These are phyloP conservation scores for Phialocephala sp. DNA, from an alignment of 2,329 filamentous ascomycete species.

Conservation along the genomic window DNA sequence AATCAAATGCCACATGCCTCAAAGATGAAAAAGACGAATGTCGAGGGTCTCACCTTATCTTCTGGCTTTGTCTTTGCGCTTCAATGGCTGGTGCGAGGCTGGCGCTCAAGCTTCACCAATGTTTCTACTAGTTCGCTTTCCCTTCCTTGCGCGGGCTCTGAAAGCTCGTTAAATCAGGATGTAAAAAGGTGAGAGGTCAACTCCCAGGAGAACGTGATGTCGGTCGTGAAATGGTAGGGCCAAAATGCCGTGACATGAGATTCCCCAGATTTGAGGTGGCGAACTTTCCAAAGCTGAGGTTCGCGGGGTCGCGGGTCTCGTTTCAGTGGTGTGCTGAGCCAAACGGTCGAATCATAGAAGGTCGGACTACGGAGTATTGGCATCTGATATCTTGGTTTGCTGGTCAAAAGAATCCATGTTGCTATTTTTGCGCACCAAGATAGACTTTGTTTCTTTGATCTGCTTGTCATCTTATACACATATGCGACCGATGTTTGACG, in stretches of 20 bases:
- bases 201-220: neutral
- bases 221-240: neutral
- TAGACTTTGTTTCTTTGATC: neutral
- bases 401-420: neutral
- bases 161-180: neutral
- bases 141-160: neutral
- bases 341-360: conserved; percentile 3
- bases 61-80: neutral
- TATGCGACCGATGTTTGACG: neutral
- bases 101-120: neutral
- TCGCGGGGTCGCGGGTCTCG: conserved; percentile 6
- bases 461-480: neutral
- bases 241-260: neutral
- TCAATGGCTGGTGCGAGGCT: neutral
- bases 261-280: conserved; percentile 1
- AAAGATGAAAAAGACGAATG: neutral
- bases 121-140: neutral
- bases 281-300: neutral
- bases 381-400: conserved; percentile 6
- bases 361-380: neutral
- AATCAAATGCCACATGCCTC: neutral
- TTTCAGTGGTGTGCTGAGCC: conserved; percentile 10
- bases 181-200: neutral
- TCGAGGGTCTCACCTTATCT: neutral
- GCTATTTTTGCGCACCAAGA: neutral